Conservation (phyloP, 1,139 yeast genomes). For the Candida dubliniensis region DNA sequence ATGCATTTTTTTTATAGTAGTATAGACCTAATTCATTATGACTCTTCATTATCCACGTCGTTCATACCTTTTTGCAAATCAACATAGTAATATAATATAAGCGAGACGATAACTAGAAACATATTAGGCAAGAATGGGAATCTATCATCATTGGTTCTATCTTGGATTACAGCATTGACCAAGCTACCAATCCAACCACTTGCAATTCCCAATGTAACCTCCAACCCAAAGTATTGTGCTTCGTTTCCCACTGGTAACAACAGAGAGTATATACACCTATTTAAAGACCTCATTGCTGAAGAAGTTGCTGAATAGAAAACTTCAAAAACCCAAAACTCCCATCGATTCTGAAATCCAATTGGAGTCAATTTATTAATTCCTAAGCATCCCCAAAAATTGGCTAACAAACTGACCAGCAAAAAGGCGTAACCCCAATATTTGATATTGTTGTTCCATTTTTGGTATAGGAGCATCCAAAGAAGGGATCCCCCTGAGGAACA, state of each 20-base stretch:
- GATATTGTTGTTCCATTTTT: constrained; percentile 23
- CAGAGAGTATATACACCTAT: constrained; percentile 40
- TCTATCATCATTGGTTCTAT: constrained; percentile 38
- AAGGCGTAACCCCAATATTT: constrained; percentile 40
- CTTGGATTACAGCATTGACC: constrained; percentile 44
- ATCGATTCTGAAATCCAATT: constrained; percentile 43
- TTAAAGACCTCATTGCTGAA: constrained; percentile 39
- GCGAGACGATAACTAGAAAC: constrained; percentile 28
- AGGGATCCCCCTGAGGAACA: constrained; percentile 38
- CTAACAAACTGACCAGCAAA: constrained; percentile 28
- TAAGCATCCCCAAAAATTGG: constrained; percentile 46
- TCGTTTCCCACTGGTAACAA: constrained; percentile 45
- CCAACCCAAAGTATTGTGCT: constrained; percentile 47
- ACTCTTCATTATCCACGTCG: constrained; percentile 17
- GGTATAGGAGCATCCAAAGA: constrained; percentile 40
- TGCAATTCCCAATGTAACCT: constrained; percentile 43
- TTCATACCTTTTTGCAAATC: constrained; percentile 39
- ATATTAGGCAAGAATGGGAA: constrained; percentile 43
- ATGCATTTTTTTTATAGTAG: too few relatives aligned
- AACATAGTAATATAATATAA: constrained; percentile 25
- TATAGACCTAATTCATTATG: too few relatives aligned
- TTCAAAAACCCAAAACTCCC: constrained; percentile 49
- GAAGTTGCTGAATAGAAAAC: constrained; percentile 36
- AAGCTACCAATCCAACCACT: constrained; percentile 47
- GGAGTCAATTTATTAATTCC: constrained; percentile 28